Evolutionary conservation across 768 basidiomycete species (phyloP), one percentile per base, ranked within the genome.

Genomic region (Psilocybe cubensis): DNA sequence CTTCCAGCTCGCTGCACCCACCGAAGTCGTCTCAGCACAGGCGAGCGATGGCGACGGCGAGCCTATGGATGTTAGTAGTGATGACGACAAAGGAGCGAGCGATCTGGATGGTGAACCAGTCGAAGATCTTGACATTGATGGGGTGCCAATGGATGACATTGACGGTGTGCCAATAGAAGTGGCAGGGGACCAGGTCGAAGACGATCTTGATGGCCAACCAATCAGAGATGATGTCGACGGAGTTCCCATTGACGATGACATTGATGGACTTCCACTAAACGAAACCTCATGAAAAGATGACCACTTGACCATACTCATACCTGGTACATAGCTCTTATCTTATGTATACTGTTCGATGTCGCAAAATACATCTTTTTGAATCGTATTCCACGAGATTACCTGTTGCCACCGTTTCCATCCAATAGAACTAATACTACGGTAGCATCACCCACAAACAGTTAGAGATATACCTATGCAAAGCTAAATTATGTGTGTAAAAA

Each of bases 1-100:
- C 12, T 94, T 94, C 77, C 85, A 87, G 65, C 86, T 86, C 11
- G 89, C 91, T 1, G 80, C 80, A 18, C 53, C 63, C 9, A 47
- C 67, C n/a, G 61, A 70, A 41, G 43, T 57, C 6, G 46, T 35
- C 44, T 62, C 63, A 31, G 73, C 63, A 31, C 73, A 64, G 31
- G 61, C 52, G 11, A 75, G 74, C 14, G 79, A 76, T 47, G 76
- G 69, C 1, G 72, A 74, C 40, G 76, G 69, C 1, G 72, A 74
- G 41, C 72, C 74, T 2, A 72, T 72, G 58, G 76, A 76, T 35
- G 78, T 71, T 35, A 71, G 70, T 52, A 62, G 62, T 54, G 71
- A 69, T 28, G 69, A 66, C 8, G 67, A 76, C 71, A 76, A 69
- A 35, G 71, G 70, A 31, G 76, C 75, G 51, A 78, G 75, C 46